These are phyloP conservation scores for Aspergillus fumigatus DNA, from an alignment of 2,329 filamentous ascomycete species.

Conservation along the genomic window DNA sequence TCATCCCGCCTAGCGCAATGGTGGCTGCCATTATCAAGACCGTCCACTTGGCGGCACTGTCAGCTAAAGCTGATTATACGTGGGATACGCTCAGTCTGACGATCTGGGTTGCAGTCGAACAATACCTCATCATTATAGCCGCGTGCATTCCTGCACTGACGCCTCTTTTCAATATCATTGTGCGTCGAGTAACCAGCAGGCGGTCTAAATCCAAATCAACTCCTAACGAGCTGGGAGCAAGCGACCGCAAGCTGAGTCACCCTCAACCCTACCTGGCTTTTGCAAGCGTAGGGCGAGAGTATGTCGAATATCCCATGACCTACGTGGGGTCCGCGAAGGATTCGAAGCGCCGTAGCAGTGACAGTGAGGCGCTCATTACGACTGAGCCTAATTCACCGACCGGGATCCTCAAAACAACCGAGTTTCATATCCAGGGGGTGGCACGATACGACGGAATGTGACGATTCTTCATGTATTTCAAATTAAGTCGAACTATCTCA, in stretches of 20 bases:
- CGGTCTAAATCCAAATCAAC: neutral
- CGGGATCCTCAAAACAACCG: neutral
- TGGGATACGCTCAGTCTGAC: conserved; percentile 9
- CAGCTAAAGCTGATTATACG: conserved; percentile 1
- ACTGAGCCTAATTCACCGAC: neutral
- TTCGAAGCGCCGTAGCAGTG: neutral
- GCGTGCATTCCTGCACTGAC: conserved; percentile 11
- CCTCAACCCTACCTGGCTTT: neutral
- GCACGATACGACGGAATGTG: neutral
- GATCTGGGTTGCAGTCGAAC: conserved; percentile 10
- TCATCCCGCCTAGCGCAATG: conserved; percentile 7
- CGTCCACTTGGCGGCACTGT: conserved; percentile 3
- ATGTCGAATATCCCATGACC: neutral
- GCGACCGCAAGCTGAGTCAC: neutral
- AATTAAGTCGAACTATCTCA: neutral
- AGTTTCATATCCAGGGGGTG: neutral
- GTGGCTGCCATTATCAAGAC: conserved; percentile 12
- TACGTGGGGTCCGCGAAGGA: neutral
- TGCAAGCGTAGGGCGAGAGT: neutral
- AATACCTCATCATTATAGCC: conserved; percentile 12
- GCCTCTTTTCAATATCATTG: neutral
- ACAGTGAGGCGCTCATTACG: neutral
- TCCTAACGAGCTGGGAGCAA: neutral
- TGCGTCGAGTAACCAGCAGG: neutral
- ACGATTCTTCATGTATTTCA: neutral